These are phyloP conservation scores for Tuctoria greenei DNA, from an alignment of 176 grass and related monocot species.

Conservation along the genomic window DNA sequence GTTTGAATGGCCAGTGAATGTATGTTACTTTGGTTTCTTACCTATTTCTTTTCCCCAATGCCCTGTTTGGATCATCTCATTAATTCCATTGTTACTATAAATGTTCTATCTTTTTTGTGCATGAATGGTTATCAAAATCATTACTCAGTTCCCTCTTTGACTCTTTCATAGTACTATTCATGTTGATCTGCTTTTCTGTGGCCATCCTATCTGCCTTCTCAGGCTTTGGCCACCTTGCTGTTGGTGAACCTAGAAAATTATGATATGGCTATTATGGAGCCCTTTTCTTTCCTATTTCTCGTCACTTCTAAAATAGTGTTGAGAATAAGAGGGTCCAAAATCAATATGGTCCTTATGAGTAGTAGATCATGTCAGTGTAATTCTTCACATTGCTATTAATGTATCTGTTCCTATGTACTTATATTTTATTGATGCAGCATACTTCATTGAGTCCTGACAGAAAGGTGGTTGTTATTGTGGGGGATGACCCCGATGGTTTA, in stretches of 20 bases:
- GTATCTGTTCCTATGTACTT: slow-evolving; percentile 20
- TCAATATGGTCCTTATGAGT: background rate
- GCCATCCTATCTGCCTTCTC: background rate
- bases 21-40: slow-evolving; percentile 45
- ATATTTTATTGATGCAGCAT: slow-evolving; percentile 66
- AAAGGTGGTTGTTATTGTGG: slow-evolving; percentile 80
- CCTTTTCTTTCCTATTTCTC: background rate
- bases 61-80: background rate
- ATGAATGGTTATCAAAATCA: background rate
- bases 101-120: background rate
- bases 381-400: background rate
- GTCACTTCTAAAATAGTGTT: background rate
- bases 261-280: background rate
- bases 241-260: background rate
- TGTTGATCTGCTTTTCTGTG: background rate
- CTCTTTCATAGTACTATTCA: background rate
- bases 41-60: slow-evolving; percentile 1
- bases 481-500: slow-evolving; percentile 73
- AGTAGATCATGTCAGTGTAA: background rate
- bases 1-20: slow-evolving; percentile 85
- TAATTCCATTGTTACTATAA: background rate
- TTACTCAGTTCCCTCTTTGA: background rate
- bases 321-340: slow-evolving; percentile 7
- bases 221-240: background rate
- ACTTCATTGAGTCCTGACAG: slow-evolving; percentile 89